Base-by-base conservation (phyloP, 1,284 basidiomycete species). In the Cutaneotrichosporon sp. region DNA sequence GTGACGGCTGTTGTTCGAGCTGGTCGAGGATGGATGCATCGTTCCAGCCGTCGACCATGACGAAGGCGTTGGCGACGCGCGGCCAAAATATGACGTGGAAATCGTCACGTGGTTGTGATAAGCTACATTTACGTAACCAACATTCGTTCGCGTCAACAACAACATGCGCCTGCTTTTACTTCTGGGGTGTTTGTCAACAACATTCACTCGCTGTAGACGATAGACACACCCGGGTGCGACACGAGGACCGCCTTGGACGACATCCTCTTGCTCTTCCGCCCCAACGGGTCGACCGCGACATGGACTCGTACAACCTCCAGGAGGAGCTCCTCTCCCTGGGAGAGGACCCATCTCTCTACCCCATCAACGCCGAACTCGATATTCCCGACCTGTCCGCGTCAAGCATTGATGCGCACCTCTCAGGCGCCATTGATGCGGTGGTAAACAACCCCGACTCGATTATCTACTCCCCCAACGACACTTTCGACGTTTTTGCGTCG, bases 401-500 rank as follows among this genome's bases (percentile, higher is more conserved):
- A 30, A 67, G 72, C 14, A 69, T 83, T 50, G 71, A 77, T 45
- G 55, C 60, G 30, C 62, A 65, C 44, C 63, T 72, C 37, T 70
- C 67, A 4, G 59, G 60, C 17, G 88, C 86, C 22, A 87, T 94
- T 46, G 84, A 85, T 59, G 78, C 82, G 4, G 81, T 89, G 37
- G 85, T 87, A 3, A 80, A 84, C 46, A 81, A 83, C 17, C 84
- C 86, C 17, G 84, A 87, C 22, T 75, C 80, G 3, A 84, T 94
- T 49, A 71, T 78, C 0, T 81, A 87, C 36, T 65, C 67, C 4
- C 50, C 63, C 12, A 74, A 77, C 1, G 78, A 83, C 18, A 81
- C 85, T 9, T 88, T 91, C 59, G 88, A 90, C 64, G 81, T 86
- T 18, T 88, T 87, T 63, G 80, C 87, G 49, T 86, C 83, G 58